Conservation (phyloP, 2,329 filamentous ascomycete species). For the Exophiala lecanii-corni region DNA sequence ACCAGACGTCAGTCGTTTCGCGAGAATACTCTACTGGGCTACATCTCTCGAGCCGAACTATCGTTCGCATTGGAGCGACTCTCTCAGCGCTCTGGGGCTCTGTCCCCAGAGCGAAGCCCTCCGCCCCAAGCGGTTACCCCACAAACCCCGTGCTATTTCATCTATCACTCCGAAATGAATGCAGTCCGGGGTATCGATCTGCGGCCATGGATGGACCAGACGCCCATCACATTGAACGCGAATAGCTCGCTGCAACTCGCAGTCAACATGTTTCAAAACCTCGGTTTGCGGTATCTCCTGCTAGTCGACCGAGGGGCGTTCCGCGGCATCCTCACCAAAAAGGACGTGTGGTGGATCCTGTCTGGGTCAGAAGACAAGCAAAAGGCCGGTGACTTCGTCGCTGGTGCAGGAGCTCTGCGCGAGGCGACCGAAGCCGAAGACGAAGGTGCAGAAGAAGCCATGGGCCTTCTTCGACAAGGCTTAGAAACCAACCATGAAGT, state of each 20-base stretch:
- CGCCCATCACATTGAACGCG: conserved; percentile 81
- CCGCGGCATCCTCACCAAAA: conserved; percentile 87
- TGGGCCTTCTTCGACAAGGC: conserved; percentile 20
- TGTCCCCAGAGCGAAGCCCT: conserved; percentile 27
- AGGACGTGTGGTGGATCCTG: conserved; percentile 92
- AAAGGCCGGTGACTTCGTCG: conserved; percentile 16
- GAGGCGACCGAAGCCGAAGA: conserved; percentile 9
- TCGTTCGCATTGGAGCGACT: conserved; percentile 65
- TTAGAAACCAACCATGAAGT: conserved; percentile 8
- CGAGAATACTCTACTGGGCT: conserved; percentile 72
- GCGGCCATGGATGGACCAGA: conserved; percentile 98
- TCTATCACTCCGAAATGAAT: conserved; percentile 75
- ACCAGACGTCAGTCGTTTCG: conserved; percentile 3
- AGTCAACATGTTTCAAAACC: conserved; percentile 87
- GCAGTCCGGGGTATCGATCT: conserved; percentile 76
- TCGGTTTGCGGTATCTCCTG: conserved; percentile 84
- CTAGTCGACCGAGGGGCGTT: conserved; percentile 78
- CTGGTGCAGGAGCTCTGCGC: conserved; percentile 19
- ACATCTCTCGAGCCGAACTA: conserved; percentile 89
- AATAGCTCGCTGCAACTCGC: conserved; percentile 76
- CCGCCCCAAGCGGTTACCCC: conserved; percentile 42
- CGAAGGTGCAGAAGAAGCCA: conserved; percentile 19
- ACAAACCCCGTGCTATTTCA: conserved; percentile 65
- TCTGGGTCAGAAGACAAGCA: conserved; percentile 64
- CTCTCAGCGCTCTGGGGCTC: conserved; percentile 49